Conservation (phyloP, 2,329 filamentous ascomycete genomes). For the Didymellaceae sp. region DNA sequence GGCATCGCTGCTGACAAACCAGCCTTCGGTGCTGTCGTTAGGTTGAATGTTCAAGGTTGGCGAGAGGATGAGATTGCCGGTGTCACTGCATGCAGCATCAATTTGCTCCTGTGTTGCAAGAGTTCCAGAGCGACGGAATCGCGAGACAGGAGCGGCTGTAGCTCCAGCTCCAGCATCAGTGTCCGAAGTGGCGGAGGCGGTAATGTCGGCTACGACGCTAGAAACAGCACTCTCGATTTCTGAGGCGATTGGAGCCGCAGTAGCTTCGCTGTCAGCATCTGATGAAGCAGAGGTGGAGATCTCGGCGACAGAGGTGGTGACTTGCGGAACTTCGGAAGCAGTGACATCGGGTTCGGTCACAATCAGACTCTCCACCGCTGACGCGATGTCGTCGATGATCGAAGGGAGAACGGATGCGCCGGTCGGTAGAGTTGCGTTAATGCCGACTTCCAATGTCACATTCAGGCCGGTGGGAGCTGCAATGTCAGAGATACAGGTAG, state of each 20-base stretch:
- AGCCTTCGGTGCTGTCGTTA: slow-evolving; percentile 26
- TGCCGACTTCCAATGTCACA: slow-evolving; percentile 1
- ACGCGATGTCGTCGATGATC: not conserved
- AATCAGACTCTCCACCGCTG: not conserved
- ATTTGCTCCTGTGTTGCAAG: slow-evolving; percentile 36
- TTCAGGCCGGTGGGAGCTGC: slow-evolving; percentile 1
- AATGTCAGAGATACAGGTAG: slow-evolving; percentile 4
- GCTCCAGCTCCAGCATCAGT: not conserved
- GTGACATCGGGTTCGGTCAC: not conserved
- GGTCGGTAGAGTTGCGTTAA: slow-evolving; percentile 4
- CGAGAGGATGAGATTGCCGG: slow-evolving; percentile 36
- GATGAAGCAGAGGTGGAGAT: not conserved
- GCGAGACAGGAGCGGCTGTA: not conserved
- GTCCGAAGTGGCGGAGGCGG: not conserved
- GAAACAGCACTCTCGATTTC: slow-evolving; percentile 8
- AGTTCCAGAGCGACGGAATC: slow-evolving; percentile 22
- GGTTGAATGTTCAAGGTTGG: slow-evolving; percentile 29
- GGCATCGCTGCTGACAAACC: slow-evolving; percentile 24
- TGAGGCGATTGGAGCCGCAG: not conserved
- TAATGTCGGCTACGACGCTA: slow-evolving; percentile 8
- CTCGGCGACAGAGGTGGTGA: not conserved
- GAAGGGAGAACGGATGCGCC: not conserved
- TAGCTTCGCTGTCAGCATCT: not conserved
- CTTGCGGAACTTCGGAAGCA: no score
- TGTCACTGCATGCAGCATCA: slow-evolving; percentile 32